Base-by-base conservation (phyloP, 441 rosid genomes). In the Populus trichocarpa region DNA sequence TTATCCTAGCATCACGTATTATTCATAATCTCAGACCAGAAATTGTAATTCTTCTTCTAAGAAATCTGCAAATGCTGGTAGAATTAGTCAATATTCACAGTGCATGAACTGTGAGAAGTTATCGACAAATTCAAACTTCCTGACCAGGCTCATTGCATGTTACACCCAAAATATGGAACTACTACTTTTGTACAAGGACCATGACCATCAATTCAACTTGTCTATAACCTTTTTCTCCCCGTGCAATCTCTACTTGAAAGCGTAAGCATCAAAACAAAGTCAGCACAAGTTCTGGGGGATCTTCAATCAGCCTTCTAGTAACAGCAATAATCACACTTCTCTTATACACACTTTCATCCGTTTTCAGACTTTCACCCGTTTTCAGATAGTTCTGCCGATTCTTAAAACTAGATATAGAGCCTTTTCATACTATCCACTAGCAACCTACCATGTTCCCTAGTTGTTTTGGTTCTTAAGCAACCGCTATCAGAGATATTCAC, bases 131-230 rank as follows among this genome's bases (percentile, higher is more conserved):
- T 64, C 66, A 70, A 71, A 64, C 57, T 9, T 53, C 73, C n/a
- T 7, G 8, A 6, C 28, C 61, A 36, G 22, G 63, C 61, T 72
- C 67, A 61, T 46, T 14, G 20, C 10, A 77, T 26, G 53, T 57
- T 79, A 77, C 67, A 69, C 35, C 77, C 64, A 72, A 30, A 70
- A 69, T 26, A 28, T 76, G 76, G 42, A 75, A 26, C 74, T n/a
- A 33, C 67, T 64, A 38, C 53, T 40, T 79, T 13, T 61, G 26
- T 8, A 4, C 42, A 32, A 66, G 68, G 28, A 63, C 66, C 28
- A 22, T 2, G 61, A 70, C 53, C 53, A 67, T 66, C 57, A 2
- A 46, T 50, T 20, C 14, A 53, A 72, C 67, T 66, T 64, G 16
- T 26, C 16, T 11, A 22, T 9, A 63, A 23, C 28, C 14, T 63